These are phyloP conservation scores for Pyricularia grisea DNA, from an alignment of 2,329 filamentous ascomycete species.

Conservation along the genomic window DNA sequence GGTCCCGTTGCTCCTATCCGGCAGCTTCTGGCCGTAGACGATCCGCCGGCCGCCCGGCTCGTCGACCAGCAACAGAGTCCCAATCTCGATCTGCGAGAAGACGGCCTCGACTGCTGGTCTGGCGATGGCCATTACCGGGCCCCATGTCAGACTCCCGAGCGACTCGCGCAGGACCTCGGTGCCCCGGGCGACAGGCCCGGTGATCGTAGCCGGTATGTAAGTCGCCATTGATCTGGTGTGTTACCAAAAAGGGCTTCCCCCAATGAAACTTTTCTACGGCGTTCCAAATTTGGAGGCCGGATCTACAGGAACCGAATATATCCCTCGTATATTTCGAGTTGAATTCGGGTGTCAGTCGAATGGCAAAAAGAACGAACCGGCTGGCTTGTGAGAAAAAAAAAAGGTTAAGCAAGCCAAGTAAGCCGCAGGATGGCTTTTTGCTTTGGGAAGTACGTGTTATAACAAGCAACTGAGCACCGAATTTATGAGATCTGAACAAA, in stretches of 20 bases:
- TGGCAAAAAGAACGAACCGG: neutral
- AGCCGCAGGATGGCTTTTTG: neutral
- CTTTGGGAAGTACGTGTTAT: neutral
- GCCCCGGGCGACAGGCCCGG: conserved; percentile 26
- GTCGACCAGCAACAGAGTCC: conserved; percentile 38
- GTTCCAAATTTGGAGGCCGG: neutral
- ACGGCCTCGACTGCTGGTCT: conserved; percentile 34
- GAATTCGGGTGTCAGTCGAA: neutral
- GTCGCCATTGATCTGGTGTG: neutral
- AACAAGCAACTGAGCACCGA: neutral
- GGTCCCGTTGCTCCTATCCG: conserved; percentile 17
- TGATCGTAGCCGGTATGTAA: conserved; percentile 22
- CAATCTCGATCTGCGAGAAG: conserved; percentile 35
- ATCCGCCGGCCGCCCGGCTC: conserved; percentile 30
- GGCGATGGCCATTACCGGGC: conserved; percentile 34
- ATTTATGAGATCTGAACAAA: neutral
- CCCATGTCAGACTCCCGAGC: conserved; percentile 36
- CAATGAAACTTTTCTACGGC: neutral
- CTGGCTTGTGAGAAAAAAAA: neutral
- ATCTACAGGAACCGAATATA: neutral
- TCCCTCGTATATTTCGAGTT: neutral
- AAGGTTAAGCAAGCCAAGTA: too few relatives aligned
- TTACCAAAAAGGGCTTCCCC: neutral
- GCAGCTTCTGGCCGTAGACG: conserved; percentile 36
- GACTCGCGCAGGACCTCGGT: conserved; percentile 29